Percentiles rank a stretch among this genome's conserved stretches.
phyloP scores from a whole-genome alignment of 2,329 filamentous ascomycete genomes.

The Sphaerostilbella broomeana region DNA sequence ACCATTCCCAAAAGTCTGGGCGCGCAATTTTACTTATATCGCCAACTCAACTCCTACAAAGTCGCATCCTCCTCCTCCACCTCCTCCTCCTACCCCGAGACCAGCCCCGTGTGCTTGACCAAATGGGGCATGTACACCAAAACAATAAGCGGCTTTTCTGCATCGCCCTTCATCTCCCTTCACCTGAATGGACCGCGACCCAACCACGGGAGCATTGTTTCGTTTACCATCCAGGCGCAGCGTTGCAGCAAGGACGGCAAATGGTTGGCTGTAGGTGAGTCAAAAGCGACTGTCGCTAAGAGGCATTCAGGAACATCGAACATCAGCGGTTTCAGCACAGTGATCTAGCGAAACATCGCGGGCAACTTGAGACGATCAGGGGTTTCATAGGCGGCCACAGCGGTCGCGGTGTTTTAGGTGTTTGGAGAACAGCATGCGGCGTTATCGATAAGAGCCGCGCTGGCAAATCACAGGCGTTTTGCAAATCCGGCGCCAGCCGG shows the following conservation, averaged over 20 bases:
- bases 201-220: background rate
- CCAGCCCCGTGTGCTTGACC: too few relatives aligned
- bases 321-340: conserved; percentile 10
- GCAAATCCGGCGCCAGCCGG: too few relatives aligned
- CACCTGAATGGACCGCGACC: background rate
- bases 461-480: too few relatives aligned
- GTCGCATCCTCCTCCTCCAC: background rate
- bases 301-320: background rate
- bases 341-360: conserved; percentile 1
- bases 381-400: conserved; percentile 2
- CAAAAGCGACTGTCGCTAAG: background rate
- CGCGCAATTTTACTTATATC: conserved; percentile 1
- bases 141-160: background rate
- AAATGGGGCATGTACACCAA: background rate
- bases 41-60: background rate
- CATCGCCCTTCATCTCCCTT: too few relatives aligned
- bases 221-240: conserved; percentile 1
- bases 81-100: too few relatives aligned
- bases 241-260: background rate
- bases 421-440: background rate
- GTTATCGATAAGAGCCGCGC: too few relatives aligned
- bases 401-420: conserved; percentile 2
- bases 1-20: background rate
- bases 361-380: conserved; percentile 10
- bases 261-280: background rate